Conservation (phyloP, 306 rosid species). For the Luffa aegyptiaca region DNA sequence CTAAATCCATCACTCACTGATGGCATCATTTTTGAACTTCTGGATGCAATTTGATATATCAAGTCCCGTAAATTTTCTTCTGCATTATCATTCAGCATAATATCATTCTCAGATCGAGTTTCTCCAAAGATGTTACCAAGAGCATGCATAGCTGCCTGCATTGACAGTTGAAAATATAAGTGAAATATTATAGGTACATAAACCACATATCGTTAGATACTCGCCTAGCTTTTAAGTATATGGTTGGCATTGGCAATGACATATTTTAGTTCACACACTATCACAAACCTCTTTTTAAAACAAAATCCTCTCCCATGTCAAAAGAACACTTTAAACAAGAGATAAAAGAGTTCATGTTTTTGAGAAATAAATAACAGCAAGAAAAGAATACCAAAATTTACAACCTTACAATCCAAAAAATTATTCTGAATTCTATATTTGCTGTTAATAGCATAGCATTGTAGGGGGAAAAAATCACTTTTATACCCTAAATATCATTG, state of each 20-base stretch:
- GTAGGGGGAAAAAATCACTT: not conserved
- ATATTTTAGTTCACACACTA: not conserved
- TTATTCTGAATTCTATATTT: not conserved
- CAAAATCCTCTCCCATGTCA: not conserved
- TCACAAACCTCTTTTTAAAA: not conserved
- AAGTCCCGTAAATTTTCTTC: slow-evolving; percentile 60
- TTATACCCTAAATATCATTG: not conserved
- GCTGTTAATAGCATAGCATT: not conserved
- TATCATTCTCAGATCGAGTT: slow-evolving; percentile 41
- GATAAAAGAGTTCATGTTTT: not conserved
- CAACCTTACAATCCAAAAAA: not conserved
- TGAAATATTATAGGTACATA: not conserved
- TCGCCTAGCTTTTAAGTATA: not conserved
- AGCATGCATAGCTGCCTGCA: slow-evolving; percentile 79
- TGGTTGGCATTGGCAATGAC: not conserved
- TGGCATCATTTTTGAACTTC: slow-evolving; percentile 67
- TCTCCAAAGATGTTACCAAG: slow-evolving; percentile 77
- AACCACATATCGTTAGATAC: not conserved
- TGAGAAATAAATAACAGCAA: not conserved
- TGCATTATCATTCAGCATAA: slow-evolving; percentile 44
- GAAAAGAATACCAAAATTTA: not conserved
- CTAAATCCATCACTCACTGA: slow-evolving; percentile 38
- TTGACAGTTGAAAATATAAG: not conserved
- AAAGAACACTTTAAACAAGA: not conserved
- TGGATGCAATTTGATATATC: slow-evolving; percentile 55